phyloP scores from a whole-genome alignment of 2,329 filamentous ascomycete species.

The Ilyonectria sp. region DNA sequence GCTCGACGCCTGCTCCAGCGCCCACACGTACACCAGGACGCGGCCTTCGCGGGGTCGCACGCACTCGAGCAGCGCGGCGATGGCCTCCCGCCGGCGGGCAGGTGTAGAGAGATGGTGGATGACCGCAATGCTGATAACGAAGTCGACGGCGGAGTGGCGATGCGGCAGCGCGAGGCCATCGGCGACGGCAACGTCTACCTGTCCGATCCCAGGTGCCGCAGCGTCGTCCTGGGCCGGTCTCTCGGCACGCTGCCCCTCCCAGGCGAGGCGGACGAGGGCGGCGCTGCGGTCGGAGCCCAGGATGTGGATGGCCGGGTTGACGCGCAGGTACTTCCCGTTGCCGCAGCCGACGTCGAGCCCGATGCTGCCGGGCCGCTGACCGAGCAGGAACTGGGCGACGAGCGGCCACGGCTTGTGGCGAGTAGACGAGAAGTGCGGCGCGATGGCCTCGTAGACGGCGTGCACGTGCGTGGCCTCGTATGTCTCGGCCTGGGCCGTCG shows the following conservation, averaged over 20 bases:
- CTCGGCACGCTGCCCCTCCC: slow-evolving; percentile 40
- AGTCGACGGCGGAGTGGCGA: slow-evolving; percentile 74
- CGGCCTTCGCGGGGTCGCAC: slow-evolving; percentile 74
- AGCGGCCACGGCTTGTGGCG: slow-evolving; percentile 92
- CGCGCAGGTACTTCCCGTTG: slow-evolving; percentile 93
- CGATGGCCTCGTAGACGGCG: slow-evolving; percentile 90
- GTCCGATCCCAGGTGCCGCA: slow-evolving; percentile 41
- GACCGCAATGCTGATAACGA: slow-evolving; percentile 94
- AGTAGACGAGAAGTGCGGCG: slow-evolving; percentile 86
- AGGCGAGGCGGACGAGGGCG: slow-evolving; percentile 67
- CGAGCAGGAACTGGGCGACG: slow-evolving; percentile 82
- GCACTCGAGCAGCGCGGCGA: slow-evolving; percentile 79
- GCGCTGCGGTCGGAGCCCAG: slow-evolving; percentile 87
- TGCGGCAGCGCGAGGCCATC: slow-evolving; percentile 90
- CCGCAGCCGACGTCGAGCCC: slow-evolving; percentile 95
- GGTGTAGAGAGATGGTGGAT: slow-evolving; percentile 92
- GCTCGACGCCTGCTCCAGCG: slow-evolving; percentile 90
- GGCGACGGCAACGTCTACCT: slow-evolving; percentile 81
- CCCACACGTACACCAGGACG: slow-evolving; percentile 93
- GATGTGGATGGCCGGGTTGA: slow-evolving; percentile 84
- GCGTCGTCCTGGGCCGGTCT: slow-evolving; percentile 33
- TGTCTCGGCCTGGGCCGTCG: slow-evolving; percentile 55
- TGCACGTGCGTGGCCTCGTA: slow-evolving; percentile 95
- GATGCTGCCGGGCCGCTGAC: slow-evolving; percentile 77
- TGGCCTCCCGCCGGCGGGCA: slow-evolving; percentile 79